Evolutionary conservation across 225 moss, liverwort and hornwort genomes (phyloP), one percentile per base, ranked within the genome.

Genomic region (Lunularia cruciata): DNA sequence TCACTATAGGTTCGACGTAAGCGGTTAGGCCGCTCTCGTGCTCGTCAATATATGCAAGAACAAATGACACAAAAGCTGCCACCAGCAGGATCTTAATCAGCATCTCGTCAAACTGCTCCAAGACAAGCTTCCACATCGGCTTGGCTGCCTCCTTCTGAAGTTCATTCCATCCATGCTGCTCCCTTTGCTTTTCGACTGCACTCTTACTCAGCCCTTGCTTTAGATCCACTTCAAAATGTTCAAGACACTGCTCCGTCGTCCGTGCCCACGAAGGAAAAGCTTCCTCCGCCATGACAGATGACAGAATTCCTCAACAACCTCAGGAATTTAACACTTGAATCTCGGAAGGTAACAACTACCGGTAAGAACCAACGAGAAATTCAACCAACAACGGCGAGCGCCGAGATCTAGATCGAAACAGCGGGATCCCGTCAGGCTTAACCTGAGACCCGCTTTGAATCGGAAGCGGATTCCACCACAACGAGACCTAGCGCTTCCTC

Each of bases 71-170:
- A 19, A 90, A 69, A 6, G 95, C 95, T 23, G 95, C 95, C 12
- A 56, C 78, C 55, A 95, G 72, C 42, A 95, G 74, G 61, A 95
- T 95, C 74, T 89, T 90, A 12, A 95, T 90, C 65, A 95, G 70
- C 88, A 87, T 87, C 77, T 95, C 95, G 51, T 95, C 95, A 71
- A 95, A 95, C 87, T 95, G 95, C 81, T 87, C 95, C 77, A 95
- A 55, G 0, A 95, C 95, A 49, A 95, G 79, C 80, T 92, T 92
- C 95, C 95, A 95, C 87, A 92, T 85, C 13, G 95, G 95, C 63
- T 92, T 95, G 49, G 84, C 87, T 0, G 74, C 83, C 72, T 92
- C 95, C 68, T 95, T 95, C 55, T 90, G 81, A 51, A 95, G 82
- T 67, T 95, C 95, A 58, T 95, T 95, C 92, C 87, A 95, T 8